Evolutionary conservation across 2,329 filamentous ascomycete genomes (phyloP), one percentile per base, ranked within the genome.

Genomic region (Chrysosphaeria jannelii): DNA sequence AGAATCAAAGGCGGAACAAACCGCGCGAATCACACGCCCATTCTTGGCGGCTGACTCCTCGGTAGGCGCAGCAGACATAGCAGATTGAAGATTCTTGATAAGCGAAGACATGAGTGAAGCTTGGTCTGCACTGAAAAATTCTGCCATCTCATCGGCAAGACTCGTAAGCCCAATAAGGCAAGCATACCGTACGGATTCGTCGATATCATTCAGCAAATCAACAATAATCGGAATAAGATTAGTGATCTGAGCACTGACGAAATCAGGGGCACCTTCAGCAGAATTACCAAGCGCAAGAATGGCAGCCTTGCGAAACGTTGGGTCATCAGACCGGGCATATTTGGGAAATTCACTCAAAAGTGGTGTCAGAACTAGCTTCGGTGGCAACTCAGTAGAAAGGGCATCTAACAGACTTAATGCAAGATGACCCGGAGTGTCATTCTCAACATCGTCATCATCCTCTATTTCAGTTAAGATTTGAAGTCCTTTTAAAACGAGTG

Each of bases 221-320:
- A 91, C 55, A 28, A 93, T 65, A 34, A 74, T 56, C 23, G 85
- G 85, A 42, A 93, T 62, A 33, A 93, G 70, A 33, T 69, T 60
- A 37, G 69, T 57, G 30, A 93, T 61, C 46, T 97, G 85, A 11
- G 79, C 90, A 31, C 75, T 76, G 38, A 93, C 78, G 46, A 93
- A 97, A 44, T 97, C 85, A 10, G 85, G 85, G 14, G 85, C 81
- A 35, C 85, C 85, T 51, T 93, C 85, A 25, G 90, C 81, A 35
- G 75, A 81, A 51, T 81, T 88, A 28, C 81, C 81, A 5, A 97
- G 59, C 23, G 81, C 70, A 30, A 93, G 57, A 39, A 93, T 85
- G 45, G 74, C 79, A 25, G 81, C 79, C 45, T 81, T 72, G 29
- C 81, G 68, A 48, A 71, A 70, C 35, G 75, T 66, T 17, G 78